A percentile compares a stretch with the other conserved stretches of the same genome.
These are phyloP conservation scores for Cucurbita argyrosperma DNA, from an alignment of 306 rosid genomes.

Conservation along the genomic window DNA sequence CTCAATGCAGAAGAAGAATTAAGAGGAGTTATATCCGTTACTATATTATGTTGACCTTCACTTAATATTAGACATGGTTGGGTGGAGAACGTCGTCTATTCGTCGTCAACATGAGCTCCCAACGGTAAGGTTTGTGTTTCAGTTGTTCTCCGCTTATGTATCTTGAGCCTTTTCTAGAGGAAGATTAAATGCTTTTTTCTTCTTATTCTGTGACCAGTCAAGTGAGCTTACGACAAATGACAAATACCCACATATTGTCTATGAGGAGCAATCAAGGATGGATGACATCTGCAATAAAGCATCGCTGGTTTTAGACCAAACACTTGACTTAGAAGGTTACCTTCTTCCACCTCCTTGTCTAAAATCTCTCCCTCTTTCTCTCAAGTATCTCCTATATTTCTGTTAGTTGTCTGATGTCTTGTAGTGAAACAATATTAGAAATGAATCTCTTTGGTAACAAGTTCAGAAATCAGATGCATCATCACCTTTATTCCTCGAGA, in stretches of 20 bases:
- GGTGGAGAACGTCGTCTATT: constrained; percentile 98
- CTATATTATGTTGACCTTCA: constrained; percentile 26
- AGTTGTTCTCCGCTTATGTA: neutral
- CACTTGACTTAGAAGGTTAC: constrained; percentile 60
- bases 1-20: neutral
- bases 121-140: constrained; percentile 34
- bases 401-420: neutral
- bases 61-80: constrained; percentile 75
- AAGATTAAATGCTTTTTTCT: neutral
- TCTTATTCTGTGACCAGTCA: constrained; percentile 30
- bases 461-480: neutral
- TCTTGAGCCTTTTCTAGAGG: constrained; percentile 3
- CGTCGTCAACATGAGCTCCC: constrained; percentile 95
- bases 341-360: neutral
- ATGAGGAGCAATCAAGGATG: constrained; percentile 29
- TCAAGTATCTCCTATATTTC: neutral
- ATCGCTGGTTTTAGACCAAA: constrained; percentile 17
- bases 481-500: neutral
- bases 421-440: neutral
- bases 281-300: constrained; percentile 15
- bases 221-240: constrained; percentile 47
- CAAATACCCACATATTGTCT: constrained; percentile 70
- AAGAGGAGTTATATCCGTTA: neutral
- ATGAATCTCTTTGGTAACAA: neutral
- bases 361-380: neutral